A percentile compares a stretch with the other conserved stretches of the same genome.
phyloP scores from a whole-genome alignment of 331 rosid species.

The Rosa hybrid region DNA sequence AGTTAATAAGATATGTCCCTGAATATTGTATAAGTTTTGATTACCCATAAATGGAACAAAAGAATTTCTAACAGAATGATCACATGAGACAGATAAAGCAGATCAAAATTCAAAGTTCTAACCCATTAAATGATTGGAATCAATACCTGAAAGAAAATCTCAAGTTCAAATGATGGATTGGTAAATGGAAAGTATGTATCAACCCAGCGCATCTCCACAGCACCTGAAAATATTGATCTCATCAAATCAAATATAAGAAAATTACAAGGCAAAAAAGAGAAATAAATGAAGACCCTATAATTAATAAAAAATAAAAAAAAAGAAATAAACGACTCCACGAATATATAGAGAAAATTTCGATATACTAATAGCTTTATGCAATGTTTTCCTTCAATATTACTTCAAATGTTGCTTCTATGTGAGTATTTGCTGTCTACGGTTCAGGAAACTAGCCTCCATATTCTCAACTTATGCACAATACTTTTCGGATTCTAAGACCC shows the following conservation, averaged over 20 bases:
- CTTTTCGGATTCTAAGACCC: not conserved
- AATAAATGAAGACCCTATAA: no score
- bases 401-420: not conserved
- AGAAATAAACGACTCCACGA: not conserved
- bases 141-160: constrained; percentile 81
- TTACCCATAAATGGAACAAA: not conserved
- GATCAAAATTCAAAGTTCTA: constrained; percentile 1
- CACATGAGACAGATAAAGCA: not conserved
- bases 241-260: not conserved
- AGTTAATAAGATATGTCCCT: not conserved
- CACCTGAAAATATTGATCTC: constrained; percentile 53
- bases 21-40: not conserved
- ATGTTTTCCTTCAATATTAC: not conserved
- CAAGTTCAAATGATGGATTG: constrained; percentile 92
- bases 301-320: not conserved
- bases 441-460: not conserved
- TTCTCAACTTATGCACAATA: not conserved
- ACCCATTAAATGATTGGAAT: not conserved
- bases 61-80: not conserved
- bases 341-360: not conserved
- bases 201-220: constrained; percentile 96
- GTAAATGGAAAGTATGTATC: constrained; percentile 97
- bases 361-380: not conserved
- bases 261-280: no score
- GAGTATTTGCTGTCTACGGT: not conserved